phyloP scores from a whole-genome alignment of 2,329 filamentous ascomycete species.

The Aspergillus udagawae region DNA sequence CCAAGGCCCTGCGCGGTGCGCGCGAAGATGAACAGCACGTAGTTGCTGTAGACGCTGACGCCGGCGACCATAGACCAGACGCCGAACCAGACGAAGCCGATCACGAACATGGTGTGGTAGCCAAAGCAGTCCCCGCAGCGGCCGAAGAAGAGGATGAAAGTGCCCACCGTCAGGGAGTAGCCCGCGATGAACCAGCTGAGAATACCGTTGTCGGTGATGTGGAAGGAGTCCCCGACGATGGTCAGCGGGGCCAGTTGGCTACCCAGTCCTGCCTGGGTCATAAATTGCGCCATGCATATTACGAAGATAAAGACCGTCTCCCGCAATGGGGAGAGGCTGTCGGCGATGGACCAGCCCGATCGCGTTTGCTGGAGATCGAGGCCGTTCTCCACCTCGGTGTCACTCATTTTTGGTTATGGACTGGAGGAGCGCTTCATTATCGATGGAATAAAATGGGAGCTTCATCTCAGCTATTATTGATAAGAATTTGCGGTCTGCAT shows the following conservation, averaged over 20 bases:
- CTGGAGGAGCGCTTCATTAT: not conserved
- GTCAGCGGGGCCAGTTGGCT: slow-evolving; percentile 48
- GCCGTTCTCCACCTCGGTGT: not conserved
- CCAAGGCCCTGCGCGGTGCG: slow-evolving; percentile 53
- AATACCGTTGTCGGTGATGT: slow-evolving; percentile 40
- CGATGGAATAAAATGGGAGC: not conserved
- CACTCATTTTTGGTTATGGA: not conserved
- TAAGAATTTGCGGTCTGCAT: not conserved
- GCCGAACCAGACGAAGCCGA: slow-evolving; percentile 27
- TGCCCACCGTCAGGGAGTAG: slow-evolving; percentile 48
- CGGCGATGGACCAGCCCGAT: slow-evolving; percentile 17
- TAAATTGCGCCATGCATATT: slow-evolving; percentile 37
- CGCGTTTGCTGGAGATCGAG: slow-evolving; percentile 3
- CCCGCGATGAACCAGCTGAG: slow-evolving; percentile 56
- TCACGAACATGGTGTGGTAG: slow-evolving; percentile 26
- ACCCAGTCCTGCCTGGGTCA: slow-evolving; percentile 48
- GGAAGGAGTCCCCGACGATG: slow-evolving; percentile 48
- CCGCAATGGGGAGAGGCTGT: slow-evolving; percentile 18
- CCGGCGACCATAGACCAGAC: slow-evolving; percentile 28
- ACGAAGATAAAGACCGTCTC: slow-evolving; percentile 33
- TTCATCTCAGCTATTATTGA: not conserved
- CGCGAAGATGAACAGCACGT: slow-evolving; percentile 45
- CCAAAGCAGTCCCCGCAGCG: slow-evolving; percentile 33
- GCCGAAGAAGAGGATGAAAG: slow-evolving; percentile 37
- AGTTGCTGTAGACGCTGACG: slow-evolving; percentile 27